Percentiles rank a stretch among this genome's conserved stretches.
phyloP scores from a whole-genome alignment of 164 flowering plant species.

The Macadamia tetraphylla region DNA sequence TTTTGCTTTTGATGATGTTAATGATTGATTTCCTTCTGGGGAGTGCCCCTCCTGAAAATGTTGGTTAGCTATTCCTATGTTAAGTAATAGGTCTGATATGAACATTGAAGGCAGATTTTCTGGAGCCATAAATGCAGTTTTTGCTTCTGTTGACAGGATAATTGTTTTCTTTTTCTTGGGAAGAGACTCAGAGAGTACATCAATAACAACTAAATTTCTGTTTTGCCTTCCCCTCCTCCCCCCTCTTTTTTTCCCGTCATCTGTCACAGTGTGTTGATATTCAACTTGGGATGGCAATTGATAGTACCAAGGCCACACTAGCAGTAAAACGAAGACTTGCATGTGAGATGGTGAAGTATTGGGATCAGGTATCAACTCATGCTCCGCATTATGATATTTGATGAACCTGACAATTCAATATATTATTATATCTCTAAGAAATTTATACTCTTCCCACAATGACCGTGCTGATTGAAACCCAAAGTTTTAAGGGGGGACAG shows the following conservation, averaged over 20 bases:
- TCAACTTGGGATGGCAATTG: slow-evolving; percentile 98
- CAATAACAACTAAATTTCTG: background rate
- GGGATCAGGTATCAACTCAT: slow-evolving; percentile 75
- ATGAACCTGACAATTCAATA: too few relatives aligned
- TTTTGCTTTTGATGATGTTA: too few relatives aligned
- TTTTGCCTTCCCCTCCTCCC: background rate
- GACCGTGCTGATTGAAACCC: too few relatives aligned
- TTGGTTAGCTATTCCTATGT: background rate
- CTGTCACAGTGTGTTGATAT: slow-evolving; percentile 67
- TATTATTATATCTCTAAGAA: too few relatives aligned
- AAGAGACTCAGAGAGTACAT: too few relatives aligned
- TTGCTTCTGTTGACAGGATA: too few relatives aligned
- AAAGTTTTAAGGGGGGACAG: too few relatives aligned
- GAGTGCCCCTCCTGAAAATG: background rate
- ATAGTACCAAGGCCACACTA: slow-evolving; percentile 90
- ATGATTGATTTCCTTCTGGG: background rate
- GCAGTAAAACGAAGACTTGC: slow-evolving; percentile 98
- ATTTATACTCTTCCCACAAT: background rate
- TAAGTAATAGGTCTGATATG: background rate
- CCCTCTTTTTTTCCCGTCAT: background rate
- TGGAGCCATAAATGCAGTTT: too few relatives aligned
- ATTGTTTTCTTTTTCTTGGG: too few relatives aligned
- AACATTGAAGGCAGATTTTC: too few relatives aligned
- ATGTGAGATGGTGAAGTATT: slow-evolving; percentile 95
- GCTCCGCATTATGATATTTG: background rate